Conservation (phyloP, 2,329 filamentous ascomycete species). For the Ophiostoma himal-ulmi region DNA sequence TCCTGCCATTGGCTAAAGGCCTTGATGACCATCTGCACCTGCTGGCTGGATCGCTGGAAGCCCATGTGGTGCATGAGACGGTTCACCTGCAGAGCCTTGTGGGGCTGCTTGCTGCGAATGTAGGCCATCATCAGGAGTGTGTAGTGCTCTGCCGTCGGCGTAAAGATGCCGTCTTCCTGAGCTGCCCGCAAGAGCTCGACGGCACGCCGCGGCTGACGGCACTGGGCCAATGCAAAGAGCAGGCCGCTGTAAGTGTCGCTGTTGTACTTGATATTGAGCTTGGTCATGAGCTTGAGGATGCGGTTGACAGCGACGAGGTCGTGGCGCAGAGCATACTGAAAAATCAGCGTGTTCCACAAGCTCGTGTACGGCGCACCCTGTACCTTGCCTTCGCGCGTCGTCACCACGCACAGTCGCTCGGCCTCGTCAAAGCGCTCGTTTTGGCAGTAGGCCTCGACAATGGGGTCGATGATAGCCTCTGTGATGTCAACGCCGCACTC, state of each 20-base stretch:
- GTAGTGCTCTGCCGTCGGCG: constrained; percentile 46
- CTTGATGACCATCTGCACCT: constrained; percentile 40
- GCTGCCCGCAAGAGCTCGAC: constrained; percentile 44
- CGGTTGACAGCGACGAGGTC: constrained; percentile 46
- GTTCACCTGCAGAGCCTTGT: constrained; percentile 39
- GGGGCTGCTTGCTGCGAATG: constrained; percentile 41
- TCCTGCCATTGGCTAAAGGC: constrained; percentile 36
- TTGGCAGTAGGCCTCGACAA: constrained; percentile 63
- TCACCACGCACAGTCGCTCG: constrained; percentile 52
- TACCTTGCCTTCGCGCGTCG: constrained; percentile 45
- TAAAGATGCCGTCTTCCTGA: constrained; percentile 40
- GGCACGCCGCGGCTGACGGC: constrained; percentile 46
- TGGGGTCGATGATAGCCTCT: constrained; percentile 53
- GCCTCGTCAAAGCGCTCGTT: constrained; percentile 51
- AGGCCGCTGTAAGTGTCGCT: constrained; percentile 46
- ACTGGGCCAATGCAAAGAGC: constrained; percentile 44
- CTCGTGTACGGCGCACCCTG: constrained; percentile 43
- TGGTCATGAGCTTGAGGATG: constrained; percentile 46
- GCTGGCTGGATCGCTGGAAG: constrained; percentile 40
- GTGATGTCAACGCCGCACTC: constrained; percentile 45
- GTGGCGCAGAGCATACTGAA: constrained; percentile 60
- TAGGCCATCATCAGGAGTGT: constrained; percentile 49
- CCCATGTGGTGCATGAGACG: constrained; percentile 40
- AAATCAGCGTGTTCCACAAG: constrained; percentile 75
- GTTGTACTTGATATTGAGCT: constrained; percentile 43